phyloP scores from a whole-genome alignment of 1,284 basidiomycete genomes.

The Ustilago nuda region DNA sequence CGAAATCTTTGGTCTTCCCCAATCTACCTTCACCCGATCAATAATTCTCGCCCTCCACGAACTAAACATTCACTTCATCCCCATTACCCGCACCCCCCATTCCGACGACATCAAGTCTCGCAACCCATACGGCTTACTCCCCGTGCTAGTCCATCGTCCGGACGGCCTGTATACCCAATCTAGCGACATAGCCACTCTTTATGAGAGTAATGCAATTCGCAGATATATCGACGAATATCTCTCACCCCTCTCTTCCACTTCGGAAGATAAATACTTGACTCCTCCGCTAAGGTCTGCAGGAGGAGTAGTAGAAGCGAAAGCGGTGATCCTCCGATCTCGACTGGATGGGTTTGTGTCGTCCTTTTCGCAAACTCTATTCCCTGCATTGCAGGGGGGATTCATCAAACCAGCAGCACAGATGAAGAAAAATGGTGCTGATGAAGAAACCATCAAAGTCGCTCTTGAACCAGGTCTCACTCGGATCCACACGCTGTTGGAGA shows the following conservation, averaged over 20 bases:
- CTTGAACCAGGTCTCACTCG: constrained; percentile 19
- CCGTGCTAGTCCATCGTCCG: constrained; percentile 39
- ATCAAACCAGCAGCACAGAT: constrained; percentile 38
- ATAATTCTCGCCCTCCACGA: constrained; percentile 38
- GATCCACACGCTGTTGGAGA: constrained; percentile 24
- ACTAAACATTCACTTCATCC: constrained; percentile 38
- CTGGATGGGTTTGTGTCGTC: constrained; percentile 29
- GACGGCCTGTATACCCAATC: constrained; percentile 40
- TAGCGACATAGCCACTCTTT: constrained; percentile 28
- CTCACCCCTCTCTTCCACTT: constrained; percentile 11
- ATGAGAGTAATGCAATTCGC: constrained; percentile 39
- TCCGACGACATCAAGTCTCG: constrained; percentile 27
- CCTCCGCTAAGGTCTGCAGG: constrained; percentile 9
- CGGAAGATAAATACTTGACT: constrained; percentile 14
- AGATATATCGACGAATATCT: constrained; percentile 48
- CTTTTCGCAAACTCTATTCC: constrained; percentile 37
- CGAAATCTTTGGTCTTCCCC: constrained; percentile 34
- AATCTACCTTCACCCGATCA: constrained; percentile 38
- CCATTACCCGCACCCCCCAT: constrained; percentile 21
- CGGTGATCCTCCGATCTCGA: constrained; percentile 11
- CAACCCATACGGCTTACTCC: constrained; percentile 42
- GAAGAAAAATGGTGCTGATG: constrained; percentile 40
- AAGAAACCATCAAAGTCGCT: constrained; percentile 34
- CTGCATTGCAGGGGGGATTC: constrained; percentile 31
- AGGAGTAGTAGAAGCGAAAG: constrained; percentile 1